Percentiles rank a stretch among this genome's conserved stretches.
Conservation (phyloP, 106 monocot genomes). For the Apostasia ramifera region DNA sequence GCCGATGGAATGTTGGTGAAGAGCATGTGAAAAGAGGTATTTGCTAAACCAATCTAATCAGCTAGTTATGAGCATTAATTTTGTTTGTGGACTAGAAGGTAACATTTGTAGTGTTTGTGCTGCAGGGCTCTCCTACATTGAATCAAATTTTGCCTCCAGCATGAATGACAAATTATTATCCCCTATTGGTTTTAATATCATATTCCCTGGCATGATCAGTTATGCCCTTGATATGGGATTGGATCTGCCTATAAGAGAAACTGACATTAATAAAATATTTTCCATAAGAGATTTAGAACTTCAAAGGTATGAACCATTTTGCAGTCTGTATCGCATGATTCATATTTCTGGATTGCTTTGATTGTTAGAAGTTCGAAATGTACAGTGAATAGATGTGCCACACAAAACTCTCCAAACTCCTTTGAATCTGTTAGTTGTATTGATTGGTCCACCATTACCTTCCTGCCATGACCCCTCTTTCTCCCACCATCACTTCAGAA, state of each 20-base stretch:
- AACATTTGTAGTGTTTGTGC: not conserved
- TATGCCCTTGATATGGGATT: conserved; percentile 56
- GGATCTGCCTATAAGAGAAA: conserved; percentile 44
- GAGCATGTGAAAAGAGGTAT: conserved; percentile 69
- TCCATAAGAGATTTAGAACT: conserved; percentile 41
- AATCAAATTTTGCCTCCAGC: conserved; percentile 39
- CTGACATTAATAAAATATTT: conserved; percentile 30
- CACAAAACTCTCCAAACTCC: too few relatives aligned
- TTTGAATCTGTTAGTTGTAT: too few relatives aligned
- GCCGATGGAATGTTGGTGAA: conserved; percentile 64
- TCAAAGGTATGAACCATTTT: conserved; percentile 36
- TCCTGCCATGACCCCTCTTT: too few relatives aligned
- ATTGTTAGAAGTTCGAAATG: too few relatives aligned
- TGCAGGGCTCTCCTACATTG: conserved; percentile 73
- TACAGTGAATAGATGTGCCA: too few relatives aligned
- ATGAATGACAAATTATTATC: conserved; percentile 39
- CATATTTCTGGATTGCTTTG: too few relatives aligned
- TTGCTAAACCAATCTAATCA: not conserved
- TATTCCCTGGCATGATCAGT: conserved; percentile 68
- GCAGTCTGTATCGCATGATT: not conserved
- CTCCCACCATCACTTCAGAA: too few relatives aligned
- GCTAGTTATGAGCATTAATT: not conserved
- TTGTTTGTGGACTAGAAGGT: conserved; percentile 4
- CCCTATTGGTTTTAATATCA: conserved; percentile 86
- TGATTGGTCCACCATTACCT: too few relatives aligned